These are phyloP conservation scores for Hygrophila difformis DNA, from an alignment of 257 asterid genomes.

Conservation along the genomic window DNA sequence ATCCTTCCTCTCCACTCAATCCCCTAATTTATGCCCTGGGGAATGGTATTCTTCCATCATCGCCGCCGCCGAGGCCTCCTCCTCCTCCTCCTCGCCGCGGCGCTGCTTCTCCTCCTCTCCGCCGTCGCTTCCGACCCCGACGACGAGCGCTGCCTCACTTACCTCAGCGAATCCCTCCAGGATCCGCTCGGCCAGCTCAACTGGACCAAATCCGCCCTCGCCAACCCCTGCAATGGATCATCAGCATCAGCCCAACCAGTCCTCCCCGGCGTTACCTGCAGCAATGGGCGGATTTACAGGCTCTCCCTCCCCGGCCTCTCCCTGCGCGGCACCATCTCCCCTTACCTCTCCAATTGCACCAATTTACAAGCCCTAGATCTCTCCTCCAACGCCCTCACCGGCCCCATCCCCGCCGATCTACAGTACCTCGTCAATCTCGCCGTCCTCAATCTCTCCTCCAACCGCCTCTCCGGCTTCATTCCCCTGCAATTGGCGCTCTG, in stretches of 20 bases:
- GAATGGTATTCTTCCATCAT: too few species aligned
- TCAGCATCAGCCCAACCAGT: constrained; percentile 51
- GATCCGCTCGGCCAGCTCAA: constrained; percentile 61
- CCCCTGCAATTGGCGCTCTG: constrained; percentile 68
- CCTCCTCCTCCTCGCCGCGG: constrained; percentile 20
- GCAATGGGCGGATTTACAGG: constrained; percentile 81
- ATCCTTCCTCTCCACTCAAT: too few species aligned
- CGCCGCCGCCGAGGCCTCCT: too few species aligned
- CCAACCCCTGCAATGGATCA: constrained; percentile 69
- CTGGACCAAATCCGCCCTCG: constrained; percentile 55
- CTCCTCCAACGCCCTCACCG: constrained; percentile 61
- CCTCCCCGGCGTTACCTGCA: constrained; percentile 84
- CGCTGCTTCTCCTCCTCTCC: too few species aligned
- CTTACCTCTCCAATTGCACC: constrained; percentile 84
- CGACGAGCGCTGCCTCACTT: constrained; percentile 66
- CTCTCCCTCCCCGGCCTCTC: constrained; percentile 59
- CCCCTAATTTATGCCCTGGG: too few species aligned
- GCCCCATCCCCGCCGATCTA: constrained; percentile 61
- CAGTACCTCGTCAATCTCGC: constrained; percentile 70
- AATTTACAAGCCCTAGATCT: constrained; percentile 83
- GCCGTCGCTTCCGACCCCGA: constrained; percentile 60
- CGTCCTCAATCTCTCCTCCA: constrained; percentile 63
- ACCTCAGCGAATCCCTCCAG: constrained; percentile 47
- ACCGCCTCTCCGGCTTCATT: constrained; percentile 53
- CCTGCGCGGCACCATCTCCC: constrained; percentile 67